Conservation (phyloP, 805 yeast genomes). For the Monosporozyma unispora region DNA sequence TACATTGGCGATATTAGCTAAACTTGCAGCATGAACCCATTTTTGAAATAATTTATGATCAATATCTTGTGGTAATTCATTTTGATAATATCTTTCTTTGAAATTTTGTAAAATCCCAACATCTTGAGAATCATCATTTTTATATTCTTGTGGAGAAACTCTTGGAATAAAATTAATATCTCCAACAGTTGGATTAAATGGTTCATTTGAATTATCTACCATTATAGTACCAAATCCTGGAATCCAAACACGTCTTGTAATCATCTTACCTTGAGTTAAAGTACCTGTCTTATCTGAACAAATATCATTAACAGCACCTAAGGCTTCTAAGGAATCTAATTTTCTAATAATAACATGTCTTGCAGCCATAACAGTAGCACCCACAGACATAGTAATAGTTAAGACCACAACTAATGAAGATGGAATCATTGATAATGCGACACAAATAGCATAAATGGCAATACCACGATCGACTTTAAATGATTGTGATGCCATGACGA, state of each 20-base stretch:
- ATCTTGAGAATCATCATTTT: constrained; percentile 25
- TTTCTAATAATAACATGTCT: constrained; percentile 89
- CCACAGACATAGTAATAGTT: constrained; percentile 92
- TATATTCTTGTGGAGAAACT: constrained; percentile 39
- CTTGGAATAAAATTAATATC: constrained; percentile 75
- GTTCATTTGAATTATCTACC: constrained; percentile 52
- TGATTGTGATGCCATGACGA: constrained; percentile 78
- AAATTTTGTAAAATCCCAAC: constrained; percentile 23
- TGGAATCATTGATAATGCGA: constrained; percentile 97
- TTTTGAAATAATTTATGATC: constrained; percentile 28
- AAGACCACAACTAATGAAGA: constrained; percentile 97
- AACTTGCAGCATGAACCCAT: constrained; percentile 59
- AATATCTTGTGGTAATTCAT: constrained; percentile 11
- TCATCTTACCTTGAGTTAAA: constrained; percentile 83
- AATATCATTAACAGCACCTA: constrained; percentile 88
- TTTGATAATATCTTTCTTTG: constrained; percentile 13
- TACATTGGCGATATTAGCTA: constrained; percentile 73
- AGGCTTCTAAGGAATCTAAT: constrained; percentile 86
- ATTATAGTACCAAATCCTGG: constrained; percentile 67
- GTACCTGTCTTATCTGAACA: constrained; percentile 92
- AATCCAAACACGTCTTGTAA: constrained; percentile 75
- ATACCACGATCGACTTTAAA: constrained; percentile 69
- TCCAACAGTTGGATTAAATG: constrained; percentile 92
- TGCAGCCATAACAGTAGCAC: constrained; percentile 92
- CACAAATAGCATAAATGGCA: constrained; percentile 83